phyloP scores from a whole-genome alignment of 306 rosid species.

The Hylodesmum podocarpum region DNA sequence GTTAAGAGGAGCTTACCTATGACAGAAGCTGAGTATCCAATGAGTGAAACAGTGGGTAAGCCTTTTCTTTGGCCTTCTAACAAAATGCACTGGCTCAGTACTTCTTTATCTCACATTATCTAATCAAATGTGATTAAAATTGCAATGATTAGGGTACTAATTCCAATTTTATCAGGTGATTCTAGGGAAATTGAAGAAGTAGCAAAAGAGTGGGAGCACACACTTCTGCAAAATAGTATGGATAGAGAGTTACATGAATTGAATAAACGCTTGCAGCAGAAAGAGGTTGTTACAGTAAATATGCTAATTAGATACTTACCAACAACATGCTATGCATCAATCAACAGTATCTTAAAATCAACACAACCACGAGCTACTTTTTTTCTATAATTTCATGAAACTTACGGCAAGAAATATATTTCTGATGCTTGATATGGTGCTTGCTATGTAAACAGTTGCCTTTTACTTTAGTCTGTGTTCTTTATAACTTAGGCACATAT shows the following conservation, averaged over 20 bases:
- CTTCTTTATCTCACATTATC: conserved; percentile 13
- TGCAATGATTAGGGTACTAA: conserved; percentile 23
- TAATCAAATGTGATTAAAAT: conserved; percentile 24
- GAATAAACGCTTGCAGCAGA: conserved; percentile 91
- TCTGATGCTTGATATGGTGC: conserved; percentile 3
- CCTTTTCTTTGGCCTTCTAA: conserved; percentile 29
- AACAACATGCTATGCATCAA: conserved; percentile 8
- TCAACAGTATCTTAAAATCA: background rate
- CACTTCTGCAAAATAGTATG: conserved; percentile 91
- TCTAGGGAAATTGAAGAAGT: conserved; percentile 91
- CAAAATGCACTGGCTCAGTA: conserved; percentile 16
- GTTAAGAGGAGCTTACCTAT: conserved; percentile 84
- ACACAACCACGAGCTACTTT: conserved; percentile 14
- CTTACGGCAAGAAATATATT: conserved; percentile 1
- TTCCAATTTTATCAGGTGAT: conserved; percentile 64
- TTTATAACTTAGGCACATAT: background rate
- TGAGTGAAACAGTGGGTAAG: conserved; percentile 80
- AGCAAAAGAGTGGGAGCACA: conserved; percentile 98
- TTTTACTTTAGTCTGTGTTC: conserved; percentile 12
- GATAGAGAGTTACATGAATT: conserved; percentile 93
- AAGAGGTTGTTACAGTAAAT: conserved; percentile 63
- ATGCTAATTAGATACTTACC: conserved; percentile 13
- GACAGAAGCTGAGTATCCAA: conserved; percentile 70
- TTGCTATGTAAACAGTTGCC: background rate
- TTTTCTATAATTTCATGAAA: conserved; percentile 6